Conservation (phyloP, 1,284 basidiomycete genomes). For the Fistulinella staudtii region DNA sequence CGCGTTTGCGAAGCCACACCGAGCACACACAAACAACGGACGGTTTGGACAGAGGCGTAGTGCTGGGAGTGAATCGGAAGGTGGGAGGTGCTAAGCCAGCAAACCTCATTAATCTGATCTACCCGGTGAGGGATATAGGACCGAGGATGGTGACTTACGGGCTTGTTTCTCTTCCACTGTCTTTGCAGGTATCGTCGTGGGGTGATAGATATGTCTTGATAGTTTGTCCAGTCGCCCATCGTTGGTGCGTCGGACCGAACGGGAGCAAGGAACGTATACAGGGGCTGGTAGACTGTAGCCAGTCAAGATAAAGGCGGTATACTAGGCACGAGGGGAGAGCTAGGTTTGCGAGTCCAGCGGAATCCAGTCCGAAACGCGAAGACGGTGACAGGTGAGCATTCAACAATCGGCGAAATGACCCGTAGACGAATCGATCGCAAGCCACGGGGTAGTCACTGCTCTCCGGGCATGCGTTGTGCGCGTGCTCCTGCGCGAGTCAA, state of each 20-base stretch:
- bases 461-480: slow-evolving; percentile 24
- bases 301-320: slow-evolving; percentile 23
- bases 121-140: slow-evolving; percentile 3
- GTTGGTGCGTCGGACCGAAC: slow-evolving; percentile 1
- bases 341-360: slow-evolving; percentile 21
- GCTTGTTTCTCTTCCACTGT: slow-evolving; percentile 36
- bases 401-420: slow-evolving; percentile 12
- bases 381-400: slow-evolving; percentile 15
- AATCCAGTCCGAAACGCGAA: slow-evolving; percentile 30
- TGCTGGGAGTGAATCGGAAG: slow-evolving; percentile 49
- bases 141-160: slow-evolving; percentile 23
- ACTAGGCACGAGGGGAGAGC: slow-evolving; percentile 29
- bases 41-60: slow-evolving; percentile 45
- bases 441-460: slow-evolving; percentile 18
- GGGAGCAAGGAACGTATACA: slow-evolving; percentile 7
- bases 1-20: slow-evolving; percentile 50
- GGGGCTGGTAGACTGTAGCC: slow-evolving; percentile 1
- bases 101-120: slow-evolving; percentile 13
- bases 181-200: slow-evolving; percentile 33
- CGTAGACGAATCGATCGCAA: slow-evolving; percentile 20
- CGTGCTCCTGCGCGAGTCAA: slow-evolving; percentile 18
- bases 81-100: slow-evolving; percentile 38
- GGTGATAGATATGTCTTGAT: slow-evolving; percentile 17
- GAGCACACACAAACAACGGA: slow-evolving; percentile 46
- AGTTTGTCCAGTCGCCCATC: slow-evolving; percentile 14